A percentile compares a stretch with the other conserved stretches of the same genome.
phyloP scores from a whole-genome alignment of 225 moss, liverwort and hornwort genomes.

The Pseudisothecium myosuroides region DNA sequence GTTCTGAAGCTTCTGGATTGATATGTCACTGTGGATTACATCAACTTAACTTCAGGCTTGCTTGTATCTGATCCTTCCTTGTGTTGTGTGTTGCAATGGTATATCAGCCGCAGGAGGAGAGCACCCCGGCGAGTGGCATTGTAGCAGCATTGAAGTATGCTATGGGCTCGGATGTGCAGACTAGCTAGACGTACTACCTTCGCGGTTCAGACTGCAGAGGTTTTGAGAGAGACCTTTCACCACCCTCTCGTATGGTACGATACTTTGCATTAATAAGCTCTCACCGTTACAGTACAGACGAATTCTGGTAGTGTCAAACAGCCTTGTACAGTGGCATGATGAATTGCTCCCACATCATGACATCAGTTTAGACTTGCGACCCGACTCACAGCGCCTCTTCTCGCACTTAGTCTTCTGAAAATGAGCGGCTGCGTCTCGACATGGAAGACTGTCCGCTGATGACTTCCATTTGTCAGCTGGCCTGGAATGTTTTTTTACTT shows the following conservation, averaged over 20 bases:
- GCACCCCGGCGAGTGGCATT: background rate
- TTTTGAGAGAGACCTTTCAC: background rate
- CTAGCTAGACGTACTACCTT: background rate
- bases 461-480: background rate
- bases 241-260: background rate
- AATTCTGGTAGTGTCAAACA: background rate
- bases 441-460: background rate
- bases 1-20: background rate
- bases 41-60: background rate
- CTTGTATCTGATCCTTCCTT: background rate
- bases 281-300: background rate
- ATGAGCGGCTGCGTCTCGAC: background rate
- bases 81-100: background rate
- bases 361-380: background rate
- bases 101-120: background rate
- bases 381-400: background rate
- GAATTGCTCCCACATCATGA: background rate
- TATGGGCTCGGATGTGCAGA: background rate
- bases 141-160: conserved; percentile 11
- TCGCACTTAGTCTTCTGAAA: background rate
- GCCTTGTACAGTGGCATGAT: background rate
- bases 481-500: background rate
- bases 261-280: background rate
- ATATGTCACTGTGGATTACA: background rate
- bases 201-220: background rate